Base-by-base conservation (phyloP, 305 asterid genomes). In the Solanum aculeatissimum region DNA sequence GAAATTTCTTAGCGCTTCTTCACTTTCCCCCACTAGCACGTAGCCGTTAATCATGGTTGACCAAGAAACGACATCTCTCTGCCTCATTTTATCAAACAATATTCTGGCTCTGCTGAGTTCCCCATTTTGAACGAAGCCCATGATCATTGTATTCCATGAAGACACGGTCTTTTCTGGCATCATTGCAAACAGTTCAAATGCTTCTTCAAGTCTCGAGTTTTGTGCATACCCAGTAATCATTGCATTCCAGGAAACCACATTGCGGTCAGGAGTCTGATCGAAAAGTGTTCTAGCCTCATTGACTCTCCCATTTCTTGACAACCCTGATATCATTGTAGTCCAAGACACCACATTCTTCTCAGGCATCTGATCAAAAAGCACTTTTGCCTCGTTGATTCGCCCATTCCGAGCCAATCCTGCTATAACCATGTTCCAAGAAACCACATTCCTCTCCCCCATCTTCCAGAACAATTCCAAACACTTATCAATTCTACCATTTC, bases 171-270 rank as follows among this genome's bases (percentile, higher is more conserved):
- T 91, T 15, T 65, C 84, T 7, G 92, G 89, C 87, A 90, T 89
- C 35, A 27, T 80, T 69, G 82, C 78, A 60, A 91, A 91, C 86
- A 91, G 60, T 68, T 38, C 42, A 83, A 81, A 83, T 1, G 93
- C 91, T 66, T 90, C 91, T 32, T 43, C 71, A 72, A 88, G 57
- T 85, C 84, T 86, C 74, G 15, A 75, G 72, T 91, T 88, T 68
- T 87, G 89, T 2, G 84, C 35, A 66, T 90, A 91, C 57, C 91
- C 91, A 12, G 88, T 85, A 57, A 92, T 87, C 93, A 92, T 91
- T 11, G 90, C 87, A 51, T 91, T 92, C 94, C 95, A 93, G 29
- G 94, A 89, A 27, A 92, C 92, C 62, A 92, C 90, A 58, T 91
- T 89, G 27, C 90, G 87, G 25, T 87, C 89, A 6, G 91, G 92